These are phyloP conservation scores for Suhomyces anneliseae DNA, from an alignment of 1,139 yeast genomes.

Conservation along the genomic window DNA sequence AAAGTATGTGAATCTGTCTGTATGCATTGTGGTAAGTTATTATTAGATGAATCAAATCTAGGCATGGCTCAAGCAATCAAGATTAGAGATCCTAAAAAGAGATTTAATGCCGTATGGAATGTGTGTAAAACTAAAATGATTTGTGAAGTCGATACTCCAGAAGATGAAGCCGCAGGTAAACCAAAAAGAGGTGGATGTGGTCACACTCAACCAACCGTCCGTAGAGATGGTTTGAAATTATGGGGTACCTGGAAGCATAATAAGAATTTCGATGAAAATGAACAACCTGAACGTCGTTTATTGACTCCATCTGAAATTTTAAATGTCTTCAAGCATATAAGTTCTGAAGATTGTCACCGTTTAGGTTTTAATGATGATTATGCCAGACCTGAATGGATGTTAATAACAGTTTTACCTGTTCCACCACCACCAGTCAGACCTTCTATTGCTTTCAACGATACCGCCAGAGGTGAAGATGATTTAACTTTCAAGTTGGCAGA, in stretches of 20 bases:
- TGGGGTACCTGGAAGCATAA: conserved; percentile 98
- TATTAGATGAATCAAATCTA: conserved; percentile 83
- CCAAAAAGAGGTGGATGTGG: conserved; percentile 95
- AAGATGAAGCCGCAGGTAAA: conserved; percentile 52
- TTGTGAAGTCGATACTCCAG: conserved; percentile 86
- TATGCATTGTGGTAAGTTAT: conserved; percentile 95
- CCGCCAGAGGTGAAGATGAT: conserved; percentile 99
- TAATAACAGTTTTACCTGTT: conserved; percentile 95
- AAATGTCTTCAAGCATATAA: conserved; percentile 89
- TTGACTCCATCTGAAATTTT: conserved; percentile 86
- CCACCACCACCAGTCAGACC: conserved; percentile 99
- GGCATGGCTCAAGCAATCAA: conserved; percentile 86
- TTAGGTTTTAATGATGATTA: conserved; percentile 94
- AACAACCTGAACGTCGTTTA: conserved; percentile 90
- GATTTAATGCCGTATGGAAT: conserved; percentile 96
- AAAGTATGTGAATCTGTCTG: conserved; percentile 96
- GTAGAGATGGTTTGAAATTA: conserved; percentile 92
- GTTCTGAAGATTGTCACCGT: conserved; percentile 75
- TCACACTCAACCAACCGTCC: conserved; percentile 90
- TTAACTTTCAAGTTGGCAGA: conserved; percentile 97
- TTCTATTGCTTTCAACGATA: conserved; percentile 94
- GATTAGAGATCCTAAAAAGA: conserved; percentile 90
- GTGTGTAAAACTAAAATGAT: conserved; percentile 89
- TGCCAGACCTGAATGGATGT: conserved; percentile 99
- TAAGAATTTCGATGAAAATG: conserved; percentile 73